These are phyloP conservation scores for Colletotrichum sp. DNA, from an alignment of 2,329 filamentous ascomycete genomes.

Conservation along the genomic window DNA sequence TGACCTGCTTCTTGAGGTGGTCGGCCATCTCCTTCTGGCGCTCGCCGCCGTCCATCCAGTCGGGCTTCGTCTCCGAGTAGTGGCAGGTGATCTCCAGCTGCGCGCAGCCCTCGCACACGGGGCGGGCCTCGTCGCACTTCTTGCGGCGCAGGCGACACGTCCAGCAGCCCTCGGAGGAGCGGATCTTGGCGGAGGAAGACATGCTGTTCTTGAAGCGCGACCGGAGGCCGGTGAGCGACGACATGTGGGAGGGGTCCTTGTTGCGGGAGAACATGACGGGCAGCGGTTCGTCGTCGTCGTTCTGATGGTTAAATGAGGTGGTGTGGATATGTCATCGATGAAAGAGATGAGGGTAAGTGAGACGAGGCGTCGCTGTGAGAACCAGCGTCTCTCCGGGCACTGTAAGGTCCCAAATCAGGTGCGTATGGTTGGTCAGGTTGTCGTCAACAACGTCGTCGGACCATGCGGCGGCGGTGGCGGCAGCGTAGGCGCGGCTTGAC, in stretches of 20 bases:
- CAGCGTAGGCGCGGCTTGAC: not conserved
- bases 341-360: not conserved
- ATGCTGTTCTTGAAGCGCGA: conserved; percentile 14
- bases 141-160: conserved; percentile 67
- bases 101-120: conserved; percentile 56
- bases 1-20: conserved; percentile 28
- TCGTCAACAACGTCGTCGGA: not conserved
- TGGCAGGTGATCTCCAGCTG: conserved; percentile 62
- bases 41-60: conserved; percentile 57
- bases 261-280: conserved; percentile 14
- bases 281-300: not conserved
- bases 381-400: not conserved
- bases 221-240: conserved; percentile 3
- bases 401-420: not conserved
- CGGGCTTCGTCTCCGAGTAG: conserved; percentile 56
- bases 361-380: not conserved
- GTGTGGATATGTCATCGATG: not conserved
- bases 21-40: conserved; percentile 27
- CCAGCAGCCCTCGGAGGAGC: conserved; percentile 60
- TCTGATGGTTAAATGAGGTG: not conserved
- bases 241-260: not conserved
- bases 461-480: not conserved
- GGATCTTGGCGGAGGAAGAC: conserved; percentile 30
- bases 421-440: not conserved
- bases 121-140: conserved; percentile 62